Evolutionary conservation across 208 protist species (phyloP).

Genomic region (Acanthamoeba lugdunensis): DNA sequence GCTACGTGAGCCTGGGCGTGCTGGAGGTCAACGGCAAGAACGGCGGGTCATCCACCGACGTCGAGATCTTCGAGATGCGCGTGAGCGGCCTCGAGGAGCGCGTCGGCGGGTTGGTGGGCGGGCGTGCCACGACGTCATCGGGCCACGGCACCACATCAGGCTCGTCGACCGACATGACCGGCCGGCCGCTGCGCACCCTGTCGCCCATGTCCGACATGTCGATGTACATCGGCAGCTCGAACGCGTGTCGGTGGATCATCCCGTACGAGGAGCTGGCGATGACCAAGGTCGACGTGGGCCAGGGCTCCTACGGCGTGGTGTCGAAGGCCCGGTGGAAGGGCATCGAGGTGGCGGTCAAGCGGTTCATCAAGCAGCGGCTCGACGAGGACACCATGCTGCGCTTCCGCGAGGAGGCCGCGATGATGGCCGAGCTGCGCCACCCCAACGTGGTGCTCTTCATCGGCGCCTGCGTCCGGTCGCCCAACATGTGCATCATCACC

Average conservation of each 20-base stretch:
- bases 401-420: conserved; percentile 50
- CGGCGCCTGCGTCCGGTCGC: conserved; percentile 74
- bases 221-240: conserved; percentile 56
- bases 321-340: conserved; percentile 44
- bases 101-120: not conserved
- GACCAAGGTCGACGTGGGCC: conserved; percentile 25
- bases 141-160: not conserved
- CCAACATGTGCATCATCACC: conserved; percentile 83
- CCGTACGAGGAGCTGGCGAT: conserved; percentile 29
- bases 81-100: not conserved
- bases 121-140: not conserved
- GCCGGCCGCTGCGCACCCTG: no score
- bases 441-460: conserved; percentile 71
- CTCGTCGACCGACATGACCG: not conserved
- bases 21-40: conserved; percentile 10
- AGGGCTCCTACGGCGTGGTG: conserved; percentile 47
- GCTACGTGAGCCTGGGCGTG: not conserved
- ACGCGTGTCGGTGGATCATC: conserved; percentile 38
- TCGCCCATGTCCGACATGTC: not conserved
- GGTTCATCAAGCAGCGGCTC: conserved; percentile 58
- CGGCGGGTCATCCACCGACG: not conserved
- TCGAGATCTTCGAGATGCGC: conserved; percentile 9
- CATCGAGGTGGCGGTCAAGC: conserved; percentile 71
- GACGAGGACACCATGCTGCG: conserved; percentile 62
- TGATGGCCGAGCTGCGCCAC: conserved; percentile 58